These are phyloP conservation scores for Juglanconis sp. DNA, from an alignment of 2,329 filamentous ascomycete species.

Conservation along the genomic window DNA sequence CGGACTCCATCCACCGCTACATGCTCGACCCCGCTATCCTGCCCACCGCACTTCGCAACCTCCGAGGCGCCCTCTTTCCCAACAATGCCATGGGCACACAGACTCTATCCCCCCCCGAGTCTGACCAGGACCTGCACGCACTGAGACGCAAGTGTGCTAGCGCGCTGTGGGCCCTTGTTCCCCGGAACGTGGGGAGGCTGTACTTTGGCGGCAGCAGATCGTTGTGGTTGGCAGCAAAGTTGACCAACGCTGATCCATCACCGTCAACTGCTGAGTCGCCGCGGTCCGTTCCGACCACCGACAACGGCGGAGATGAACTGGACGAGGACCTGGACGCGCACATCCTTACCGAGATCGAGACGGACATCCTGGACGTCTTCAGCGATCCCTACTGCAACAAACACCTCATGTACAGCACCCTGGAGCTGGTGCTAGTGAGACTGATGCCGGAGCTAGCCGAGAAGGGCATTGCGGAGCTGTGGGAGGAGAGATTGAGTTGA, in stretches of 20 bases:
- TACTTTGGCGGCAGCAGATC: slow-evolving; percentile 45
- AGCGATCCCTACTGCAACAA: slow-evolving; percentile 88
- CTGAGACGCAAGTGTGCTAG: slow-evolving; percentile 67
- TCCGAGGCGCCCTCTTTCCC: slow-evolving; percentile 80
- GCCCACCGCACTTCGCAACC: slow-evolving; percentile 64
- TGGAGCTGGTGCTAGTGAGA: slow-evolving; percentile 79
- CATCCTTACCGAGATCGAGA: slow-evolving; percentile 58
- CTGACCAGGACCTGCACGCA: slow-evolving; percentile 55
- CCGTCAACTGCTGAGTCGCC: background rate
- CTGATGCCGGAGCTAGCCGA: slow-evolving; percentile 81
- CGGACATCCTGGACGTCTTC: slow-evolving; percentile 68
- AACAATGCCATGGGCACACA: slow-evolving; percentile 72
- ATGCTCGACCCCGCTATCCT: slow-evolving; percentile 63
- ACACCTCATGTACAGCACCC: slow-evolving; percentile 76
- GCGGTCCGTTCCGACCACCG: slow-evolving; percentile 21
- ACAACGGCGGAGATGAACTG: slow-evolving; percentile 22
- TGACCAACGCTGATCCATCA: background rate
- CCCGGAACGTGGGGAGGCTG: slow-evolving; percentile 43
- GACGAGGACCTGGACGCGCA: slow-evolving; percentile 35
- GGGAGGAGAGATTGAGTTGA: slow-evolving; percentile 63
- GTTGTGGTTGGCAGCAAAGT: slow-evolving; percentile 18
- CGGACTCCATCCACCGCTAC: slow-evolving; percentile 52
- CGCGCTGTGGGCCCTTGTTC: slow-evolving; percentile 49
- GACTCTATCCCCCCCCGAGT: slow-evolving; percentile 57
- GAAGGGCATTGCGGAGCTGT: slow-evolving; percentile 66